Conservation (phyloP, 1,139 yeast genomes). For the Yamadazyma triangularis region DNA sequence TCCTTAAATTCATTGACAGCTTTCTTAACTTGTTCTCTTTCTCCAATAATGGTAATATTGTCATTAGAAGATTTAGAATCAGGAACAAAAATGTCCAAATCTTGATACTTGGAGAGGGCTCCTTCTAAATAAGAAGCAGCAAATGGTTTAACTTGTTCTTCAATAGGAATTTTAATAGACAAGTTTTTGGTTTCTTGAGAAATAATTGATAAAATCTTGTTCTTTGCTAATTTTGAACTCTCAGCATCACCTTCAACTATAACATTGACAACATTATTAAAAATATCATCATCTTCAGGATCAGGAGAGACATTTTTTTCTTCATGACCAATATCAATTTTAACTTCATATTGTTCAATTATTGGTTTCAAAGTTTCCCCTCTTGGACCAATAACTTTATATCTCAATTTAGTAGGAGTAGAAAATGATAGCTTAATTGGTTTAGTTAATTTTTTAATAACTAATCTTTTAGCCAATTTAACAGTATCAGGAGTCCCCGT, state of each 20-base stretch:
- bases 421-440: constrained; percentile 59
- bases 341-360: constrained; percentile 64
- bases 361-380: constrained; percentile 84
- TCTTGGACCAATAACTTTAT: constrained; percentile 83
- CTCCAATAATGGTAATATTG: constrained; percentile 52
- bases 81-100: constrained; percentile 32
- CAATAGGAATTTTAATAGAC: constrained; percentile 45
- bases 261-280: constrained; percentile 55
- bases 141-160: constrained; percentile 49
- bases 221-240: constrained; percentile 73
- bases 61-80: constrained; percentile 21
- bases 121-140: constrained; percentile 27
- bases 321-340: constrained; percentile 64
- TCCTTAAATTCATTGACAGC: constrained; percentile 46
- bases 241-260: constrained; percentile 81
- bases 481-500: constrained; percentile 73
- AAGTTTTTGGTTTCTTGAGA: constrained; percentile 65
- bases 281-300: constrained; percentile 36
- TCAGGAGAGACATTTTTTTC: constrained; percentile 27
- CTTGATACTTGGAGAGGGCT: constrained; percentile 17
- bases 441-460: constrained; percentile 73
- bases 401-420: constrained; percentile 76
- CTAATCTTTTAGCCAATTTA: constrained; percentile 67
- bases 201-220: constrained; percentile 68
- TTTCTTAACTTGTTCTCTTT: constrained; percentile 53